Evolutionary conservation across 2,329 filamentous ascomycete species (phyloP), one percentile per base, ranked within the genome.

Genomic region (Ophiostoma novo-ulmi): DNA sequence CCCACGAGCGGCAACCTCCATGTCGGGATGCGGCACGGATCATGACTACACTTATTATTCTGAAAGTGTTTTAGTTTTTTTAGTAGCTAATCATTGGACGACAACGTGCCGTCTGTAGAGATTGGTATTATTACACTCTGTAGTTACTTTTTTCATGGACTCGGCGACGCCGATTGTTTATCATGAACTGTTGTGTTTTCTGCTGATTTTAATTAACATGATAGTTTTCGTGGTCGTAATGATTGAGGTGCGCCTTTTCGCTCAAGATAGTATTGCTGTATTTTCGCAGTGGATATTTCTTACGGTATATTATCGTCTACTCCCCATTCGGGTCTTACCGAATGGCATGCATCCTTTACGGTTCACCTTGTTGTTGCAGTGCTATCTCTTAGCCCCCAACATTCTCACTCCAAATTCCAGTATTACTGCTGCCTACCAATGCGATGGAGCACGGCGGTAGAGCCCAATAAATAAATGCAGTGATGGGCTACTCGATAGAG

Each of bases 291-390:
- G 52, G 3, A 10, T 26, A 48, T 31, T 1, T 26, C 4, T 26
- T 22, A 31, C 52, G 52, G 52, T 58, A 58, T 58, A 26, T 58
- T 58, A 58, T 58, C 52, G 52, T 58, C n/a, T 58, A 26, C n/a
- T 26, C 1, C 4, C 11, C 7, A 13, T 26, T 26, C 52, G 52
- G n/a, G n/a, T 26, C 8, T 58, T 5, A 26, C 10, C 52, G 17
- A 26, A 58, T 58, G n/a, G 13, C 8, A 58, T 58, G 52, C 52
- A 13, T 58, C 44, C 44, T 2, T 7, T 48, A 5, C 1, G 7
- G 20, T 5, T 48, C 44, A 48, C 44, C 44, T 48, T n/a, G 17
- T n/a, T 6, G 44, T 48, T 48, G 44, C 44, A 48, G 11, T 58
- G 52, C 52, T 26, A 58, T 58, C 26, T 58, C 8, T 58, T 58